Conservation (phyloP, 1,284 basidiomycete species). For the Fomitiporia mediterranea region DNA sequence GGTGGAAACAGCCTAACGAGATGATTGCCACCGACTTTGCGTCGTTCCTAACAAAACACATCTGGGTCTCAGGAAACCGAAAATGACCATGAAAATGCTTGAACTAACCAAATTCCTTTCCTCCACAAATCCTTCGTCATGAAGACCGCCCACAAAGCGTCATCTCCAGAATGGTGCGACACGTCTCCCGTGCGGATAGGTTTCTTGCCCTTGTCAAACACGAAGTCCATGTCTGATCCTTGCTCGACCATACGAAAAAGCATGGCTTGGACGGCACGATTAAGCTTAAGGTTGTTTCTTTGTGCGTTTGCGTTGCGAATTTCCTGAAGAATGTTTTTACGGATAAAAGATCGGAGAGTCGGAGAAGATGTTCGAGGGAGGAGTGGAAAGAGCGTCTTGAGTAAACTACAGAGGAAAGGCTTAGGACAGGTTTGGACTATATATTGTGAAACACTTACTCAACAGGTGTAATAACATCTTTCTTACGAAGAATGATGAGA, state of each 20-base stretch:
- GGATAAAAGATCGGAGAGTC: conserved; percentile 78
- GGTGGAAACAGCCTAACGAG: conserved; percentile 90
- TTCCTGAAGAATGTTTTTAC: conserved; percentile 95
- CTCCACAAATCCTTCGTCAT: conserved; percentile 94
- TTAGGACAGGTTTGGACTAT: conserved; percentile 3
- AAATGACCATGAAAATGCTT: neutral
- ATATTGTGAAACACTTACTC: conserved; percentile 72
- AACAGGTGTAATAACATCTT: conserved; percentile 88
- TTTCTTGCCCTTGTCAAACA: conserved; percentile 73
- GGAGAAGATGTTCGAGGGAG: conserved; percentile 88
- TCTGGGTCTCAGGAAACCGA: neutral
- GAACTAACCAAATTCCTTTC: conserved; percentile 82
- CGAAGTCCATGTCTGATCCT: conserved; percentile 49
- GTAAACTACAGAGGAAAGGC: too few species aligned
- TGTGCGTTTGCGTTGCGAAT: conserved; percentile 89
- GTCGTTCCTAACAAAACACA: conserved; percentile 60
- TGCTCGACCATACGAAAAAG: conserved; percentile 95
- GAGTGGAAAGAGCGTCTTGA: conserved; percentile 90
- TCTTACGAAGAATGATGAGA: conserved; percentile 89
- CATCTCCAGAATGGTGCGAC: conserved; percentile 57
- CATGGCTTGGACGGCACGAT: conserved; percentile 94
- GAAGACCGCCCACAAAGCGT: conserved; percentile 98
- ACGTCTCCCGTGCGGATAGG: conserved; percentile 40
- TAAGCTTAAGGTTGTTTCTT: conserved; percentile 93
- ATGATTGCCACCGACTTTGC: conserved; percentile 93